Evolutionary conservation across 2,329 filamentous ascomycete species (phyloP).

Genomic region (Geosmithia putterillii): DNA sequence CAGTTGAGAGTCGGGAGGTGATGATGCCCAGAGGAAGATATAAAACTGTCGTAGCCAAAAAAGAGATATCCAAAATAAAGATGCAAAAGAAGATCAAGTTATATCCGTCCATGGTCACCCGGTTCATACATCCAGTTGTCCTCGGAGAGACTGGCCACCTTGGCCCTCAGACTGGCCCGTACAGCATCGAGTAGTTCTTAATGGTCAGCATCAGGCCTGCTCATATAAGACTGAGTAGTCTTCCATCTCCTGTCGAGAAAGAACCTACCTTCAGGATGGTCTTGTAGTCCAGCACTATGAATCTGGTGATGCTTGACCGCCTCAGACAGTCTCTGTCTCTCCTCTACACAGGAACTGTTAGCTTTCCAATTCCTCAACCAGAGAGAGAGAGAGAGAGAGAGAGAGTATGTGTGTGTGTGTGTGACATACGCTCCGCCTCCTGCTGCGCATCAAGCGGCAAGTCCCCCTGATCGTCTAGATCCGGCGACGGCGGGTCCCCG

Average conservation of each 20-base stretch:
- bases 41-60: too few species aligned
- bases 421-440: conserved; percentile 39
- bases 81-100: not conserved
- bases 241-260: not conserved
- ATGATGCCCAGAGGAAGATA: too few species aligned
- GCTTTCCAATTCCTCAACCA: not conserved
- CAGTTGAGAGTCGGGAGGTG: too few species aligned
- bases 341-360: conserved; percentile 25
- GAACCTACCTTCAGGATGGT: conserved; percentile 53
- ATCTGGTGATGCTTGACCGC: conserved; percentile 49
- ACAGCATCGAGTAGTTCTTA: conserved; percentile 61
- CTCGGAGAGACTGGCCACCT: conserved; percentile 62
- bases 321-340: conserved; percentile 47
- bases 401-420: too few species aligned
- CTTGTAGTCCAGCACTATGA: conserved; percentile 39
- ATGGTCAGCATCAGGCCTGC: too few species aligned
- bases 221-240: too few species aligned
- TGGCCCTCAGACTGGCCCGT: conserved; percentile 56
- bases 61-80: conserved; percentile 5
- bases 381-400: too few species aligned
- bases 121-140: conserved; percentile 89
- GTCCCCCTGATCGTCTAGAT: conserved; percentile 41
- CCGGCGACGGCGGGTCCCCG: conserved; percentile 40
- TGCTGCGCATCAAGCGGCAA: conserved; percentile 42
- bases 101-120: conserved; percentile 38